phyloP scores from a whole-genome alignment of 78 protist genomes.

The Guillardia theta region DNA sequence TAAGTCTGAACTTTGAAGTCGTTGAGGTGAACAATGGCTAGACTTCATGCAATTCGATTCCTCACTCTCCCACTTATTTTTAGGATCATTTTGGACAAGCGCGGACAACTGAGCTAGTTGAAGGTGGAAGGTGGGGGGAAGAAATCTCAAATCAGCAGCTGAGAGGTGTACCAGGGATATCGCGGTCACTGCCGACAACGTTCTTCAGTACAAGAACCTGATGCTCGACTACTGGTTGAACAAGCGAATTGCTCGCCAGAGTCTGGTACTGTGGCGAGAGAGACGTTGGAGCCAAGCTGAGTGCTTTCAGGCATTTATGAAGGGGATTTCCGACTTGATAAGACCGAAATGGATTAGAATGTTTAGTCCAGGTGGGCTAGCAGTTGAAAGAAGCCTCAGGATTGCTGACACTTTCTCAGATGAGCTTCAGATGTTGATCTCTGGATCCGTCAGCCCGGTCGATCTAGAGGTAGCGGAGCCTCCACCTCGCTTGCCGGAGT shows the following conservation, averaged over 20 bases:
- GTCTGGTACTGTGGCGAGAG: not conserved
- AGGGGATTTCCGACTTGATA: slow-evolving; percentile 57
- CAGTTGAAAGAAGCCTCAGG: not conserved
- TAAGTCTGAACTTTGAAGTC: slow-evolving; percentile 59
- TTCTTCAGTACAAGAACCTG: slow-evolving; percentile 53
- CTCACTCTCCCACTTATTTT: no score
- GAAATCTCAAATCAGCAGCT: no score
- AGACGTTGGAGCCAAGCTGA: no score
- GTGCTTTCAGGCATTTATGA: slow-evolving; percentile 55
- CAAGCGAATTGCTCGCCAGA: not conserved
- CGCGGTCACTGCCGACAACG: slow-evolving; percentile 52
- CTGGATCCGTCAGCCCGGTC: slow-evolving; percentile 31
- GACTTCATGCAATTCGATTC: no score
- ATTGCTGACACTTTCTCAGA: not conserved
- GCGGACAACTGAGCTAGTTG: not conserved
- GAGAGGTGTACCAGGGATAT: no score
- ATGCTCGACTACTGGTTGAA: slow-evolving; percentile 55
- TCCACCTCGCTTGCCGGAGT: not conserved
- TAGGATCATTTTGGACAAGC: no score
- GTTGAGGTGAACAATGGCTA: no score
- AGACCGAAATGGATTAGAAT: not conserved
- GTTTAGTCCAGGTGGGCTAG: slow-evolving; percentile 31
- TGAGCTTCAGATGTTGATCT: slow-evolving; percentile 61
- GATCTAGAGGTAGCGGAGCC: not conserved
- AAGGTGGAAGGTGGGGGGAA: no score